Base-by-base conservation (phyloP, 2,329 filamentous ascomycete species). In the Epichloe glyceriae region DNA sequence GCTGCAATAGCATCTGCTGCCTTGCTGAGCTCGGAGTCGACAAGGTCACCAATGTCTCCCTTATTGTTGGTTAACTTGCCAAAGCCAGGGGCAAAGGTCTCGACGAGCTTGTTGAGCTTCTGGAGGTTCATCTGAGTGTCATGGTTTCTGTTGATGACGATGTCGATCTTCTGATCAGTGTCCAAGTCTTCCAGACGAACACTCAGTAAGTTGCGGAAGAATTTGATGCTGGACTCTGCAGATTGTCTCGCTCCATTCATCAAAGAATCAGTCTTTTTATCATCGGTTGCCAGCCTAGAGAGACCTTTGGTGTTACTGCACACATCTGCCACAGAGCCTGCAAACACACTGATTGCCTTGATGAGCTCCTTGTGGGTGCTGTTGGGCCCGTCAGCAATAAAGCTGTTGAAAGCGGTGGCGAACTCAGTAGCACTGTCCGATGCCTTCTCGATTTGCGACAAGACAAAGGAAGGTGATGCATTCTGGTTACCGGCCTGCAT, bases 401-500 rank as follows among this genome's bases (percentile, higher is more conserved):
- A 97, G 69, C 95, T 95, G 73, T 96, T 98, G 76, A 97, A 98
- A 0, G 93, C 85, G 0, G 91, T 97, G 1, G 91, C 93, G 68
- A 98, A 98, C 65, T 98, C 93, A 68, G 94, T 97, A 12, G 93
- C 88, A 57, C 83, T 95, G 10, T 89, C 82, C 7, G 90, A 93
- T 0, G 93, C 90, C 73, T 97, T 98, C 65, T 98, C 93, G 52
- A 97, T 90, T 66, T 97, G 91, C 2, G 91, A 97, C 47, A 98
- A 75, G 12, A 98, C 90, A 64, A 94, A 97, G 1, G 91, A 81
- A 14, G 93, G 89, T 40, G 90, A 95, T 1, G 93, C 93, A 62
- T 94, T 98, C 70, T 97, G 93, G 71, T 98, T 98, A 67, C 93
- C 93, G 40, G 91, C 93, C 66, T 97, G 91, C 89, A 97, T 97